phyloP scores from a whole-genome alignment of 1,284 basidiomycete species.

The Puccinia polysora region DNA sequence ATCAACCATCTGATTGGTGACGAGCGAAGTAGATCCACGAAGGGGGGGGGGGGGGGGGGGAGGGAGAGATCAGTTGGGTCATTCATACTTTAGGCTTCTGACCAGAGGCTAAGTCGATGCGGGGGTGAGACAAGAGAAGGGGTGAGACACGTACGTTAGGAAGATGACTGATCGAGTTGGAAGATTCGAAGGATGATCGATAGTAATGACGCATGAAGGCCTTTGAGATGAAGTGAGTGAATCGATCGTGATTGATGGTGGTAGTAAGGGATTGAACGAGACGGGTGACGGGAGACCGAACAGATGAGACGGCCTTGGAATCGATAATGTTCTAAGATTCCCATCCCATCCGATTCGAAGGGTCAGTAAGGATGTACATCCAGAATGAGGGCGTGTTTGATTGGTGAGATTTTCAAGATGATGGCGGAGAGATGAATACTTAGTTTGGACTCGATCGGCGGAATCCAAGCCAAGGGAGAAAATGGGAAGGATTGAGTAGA shows the following conservation, averaged over 20 bases:
- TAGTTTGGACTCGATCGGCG: background rate
- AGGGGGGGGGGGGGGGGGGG: too few species aligned
- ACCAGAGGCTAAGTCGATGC: background rate
- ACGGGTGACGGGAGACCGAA: conserved; percentile 86
- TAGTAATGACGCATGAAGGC: conserved; percentile 68
- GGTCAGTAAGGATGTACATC: background rate
- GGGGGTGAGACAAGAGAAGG: background rate
- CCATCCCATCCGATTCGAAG: background rate
- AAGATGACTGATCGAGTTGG: background rate
- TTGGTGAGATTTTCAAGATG: background rate
- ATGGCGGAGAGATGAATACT: background rate
- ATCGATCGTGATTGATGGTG: conserved; percentile 64
- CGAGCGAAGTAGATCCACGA: background rate
- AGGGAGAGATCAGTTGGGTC: too few species aligned
- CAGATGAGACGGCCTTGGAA: conserved; percentile 81
- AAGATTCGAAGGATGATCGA: conserved; percentile 1
- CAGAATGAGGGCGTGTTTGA: background rate
- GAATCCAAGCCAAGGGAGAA: background rate
- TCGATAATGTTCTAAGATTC: conserved; percentile 72
- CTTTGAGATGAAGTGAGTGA: conserved; percentile 66
- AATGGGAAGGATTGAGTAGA: background rate
- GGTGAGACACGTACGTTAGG: background rate
- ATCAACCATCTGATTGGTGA: background rate
- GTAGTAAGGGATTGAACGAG: conserved; percentile 61
- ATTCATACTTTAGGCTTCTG: too few species aligned